phyloP scores from a whole-genome alignment of 768 basidiomycete species.

The Hericium alpestre region DNA sequence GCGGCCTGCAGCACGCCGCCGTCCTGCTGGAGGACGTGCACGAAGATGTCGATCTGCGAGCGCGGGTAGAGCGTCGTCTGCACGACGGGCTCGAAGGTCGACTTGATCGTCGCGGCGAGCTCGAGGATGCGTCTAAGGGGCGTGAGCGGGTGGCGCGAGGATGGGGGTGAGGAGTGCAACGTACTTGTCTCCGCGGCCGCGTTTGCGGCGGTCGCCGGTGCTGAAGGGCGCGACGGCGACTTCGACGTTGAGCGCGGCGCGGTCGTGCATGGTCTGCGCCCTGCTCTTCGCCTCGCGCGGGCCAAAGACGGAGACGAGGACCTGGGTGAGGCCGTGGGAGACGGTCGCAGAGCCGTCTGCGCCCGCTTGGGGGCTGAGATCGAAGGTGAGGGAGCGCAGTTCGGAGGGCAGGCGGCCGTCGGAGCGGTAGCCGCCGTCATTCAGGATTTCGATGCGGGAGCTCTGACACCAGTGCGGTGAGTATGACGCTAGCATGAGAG shows the following conservation, averaged over 20 bases:
- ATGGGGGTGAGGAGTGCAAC: conserved; percentile 1
- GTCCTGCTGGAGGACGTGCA: conserved; percentile 90
- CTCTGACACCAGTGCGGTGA: conserved; percentile 21
- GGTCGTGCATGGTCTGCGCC: conserved; percentile 74
- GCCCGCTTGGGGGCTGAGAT: conserved; percentile 59
- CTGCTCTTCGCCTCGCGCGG: conserved; percentile 82
- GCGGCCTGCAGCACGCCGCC: conserved; percentile 85
- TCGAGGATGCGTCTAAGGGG: conserved; percentile 70
- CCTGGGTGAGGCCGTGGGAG: conserved; percentile 84
- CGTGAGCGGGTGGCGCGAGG: background rate
- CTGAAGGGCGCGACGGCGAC: conserved; percentile 83
- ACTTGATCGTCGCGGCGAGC: conserved; percentile 75
- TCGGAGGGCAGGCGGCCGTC: conserved; percentile 92
- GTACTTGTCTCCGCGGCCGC: conserved; percentile 81
- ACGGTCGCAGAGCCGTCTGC: conserved; percentile 83
- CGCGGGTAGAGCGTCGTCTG: conserved; percentile 87
- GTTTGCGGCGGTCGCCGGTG: conserved; percentile 61
- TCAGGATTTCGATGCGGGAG: conserved; percentile 63
- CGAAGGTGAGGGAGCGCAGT: conserved; percentile 70
- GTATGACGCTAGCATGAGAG: background rate
- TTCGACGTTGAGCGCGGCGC: conserved; percentile 84
- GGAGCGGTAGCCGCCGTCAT: conserved; percentile 79
- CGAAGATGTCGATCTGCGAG: conserved; percentile 86
- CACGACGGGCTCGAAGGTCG: conserved; percentile 93
- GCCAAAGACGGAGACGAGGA: conserved; percentile 81